phyloP scores from a whole-genome alignment of 1,139 yeast species.

The Lodderomyces orthopsilosis region DNA sequence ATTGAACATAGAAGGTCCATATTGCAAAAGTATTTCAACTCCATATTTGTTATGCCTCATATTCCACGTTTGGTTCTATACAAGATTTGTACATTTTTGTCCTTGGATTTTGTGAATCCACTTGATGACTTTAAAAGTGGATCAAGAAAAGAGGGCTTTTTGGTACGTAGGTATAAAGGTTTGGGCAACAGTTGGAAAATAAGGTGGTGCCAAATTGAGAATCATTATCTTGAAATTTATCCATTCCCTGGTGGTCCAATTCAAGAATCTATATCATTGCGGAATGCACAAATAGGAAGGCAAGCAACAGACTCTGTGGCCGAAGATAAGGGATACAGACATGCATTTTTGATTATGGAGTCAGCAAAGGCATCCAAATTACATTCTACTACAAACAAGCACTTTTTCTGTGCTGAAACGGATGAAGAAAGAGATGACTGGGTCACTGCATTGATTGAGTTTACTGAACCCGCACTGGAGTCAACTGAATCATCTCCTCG shows the following conservation, averaged over 20 bases:
- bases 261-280: slow-evolving; percentile 57
- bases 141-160: slow-evolving; percentile 63
- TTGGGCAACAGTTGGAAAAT: slow-evolving; percentile 68
- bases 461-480: slow-evolving; percentile 18
- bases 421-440: slow-evolving; percentile 78
- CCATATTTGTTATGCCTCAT: slow-evolving; percentile 58
- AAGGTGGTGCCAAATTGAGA: slow-evolving; percentile 71
- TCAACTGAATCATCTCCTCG: slow-evolving; percentile 14
- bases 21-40: slow-evolving; percentile 59
- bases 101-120: slow-evolving; percentile 67
- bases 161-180: slow-evolving; percentile 58
- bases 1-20: slow-evolving; percentile 59
- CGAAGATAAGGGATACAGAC: slow-evolving; percentile 70
- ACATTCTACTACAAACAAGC: slow-evolving; percentile 54
- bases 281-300: slow-evolving; percentile 62
- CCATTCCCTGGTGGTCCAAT: slow-evolving; percentile 60
- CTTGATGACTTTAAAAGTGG: slow-evolving; percentile 57
- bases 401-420: slow-evolving; percentile 79
- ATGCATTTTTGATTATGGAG: slow-evolving; percentile 74
- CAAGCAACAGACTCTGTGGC: slow-evolving; percentile 59
- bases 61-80: slow-evolving; percentile 56
- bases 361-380: slow-evolving; percentile 52
- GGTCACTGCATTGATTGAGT: slow-evolving; percentile 61
- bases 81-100: slow-evolving; percentile 61
- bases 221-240: slow-evolving; percentile 56